Evolutionary conservation across 345 rosid species (phyloP), one percentile per base, ranked within the genome.

Genomic region (Psidium friedrichsthalianum): DNA sequence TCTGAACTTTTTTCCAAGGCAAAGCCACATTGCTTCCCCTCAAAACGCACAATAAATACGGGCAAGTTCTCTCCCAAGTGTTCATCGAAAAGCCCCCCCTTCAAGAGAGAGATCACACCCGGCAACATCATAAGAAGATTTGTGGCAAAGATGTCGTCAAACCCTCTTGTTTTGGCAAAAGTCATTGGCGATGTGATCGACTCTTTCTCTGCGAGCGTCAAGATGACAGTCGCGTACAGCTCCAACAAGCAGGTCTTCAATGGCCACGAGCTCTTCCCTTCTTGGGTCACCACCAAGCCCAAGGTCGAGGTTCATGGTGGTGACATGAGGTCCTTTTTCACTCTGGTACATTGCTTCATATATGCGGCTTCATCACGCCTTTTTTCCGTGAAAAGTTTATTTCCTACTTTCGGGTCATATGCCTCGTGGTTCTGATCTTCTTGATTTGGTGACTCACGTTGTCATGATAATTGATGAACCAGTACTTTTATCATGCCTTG

Each of bases 151-250:
- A 86, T 83, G 24, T n/a, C 90, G 84, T 25, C 90, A 84, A 97
- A 96, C 4, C 89, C 99, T 64, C 93, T 96, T 5, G 44, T 78
- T 14, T 90, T 93, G 6, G 98, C 94, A 54, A 87, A 96, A 88
- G 93, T 96, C 8, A 84, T 97, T 51, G 99, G 98, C 86, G 98
- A 97, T 64, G 99, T 95, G 36, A 90, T 93, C 54, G 98, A 96
- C 74, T 81, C 56, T 83, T 95, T 94, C 89, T 86, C 80, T 22
- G 95, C 98, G 22, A 91, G 88, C 84, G 94, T 93, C 85, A 91
- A 84, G 64, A 92, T 96, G 97, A 90, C 51, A 14, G 93, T 95
- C 53, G 93, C 89, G 85, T 96, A 92, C 89, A 92, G 85, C 88
- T 84, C 94, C 80, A 91, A 91, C 90, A 91, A 93, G 88, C 90